Conservation (phyloP, 2,329 filamentous ascomycete species). For the Epichloe uncinata region DNA sequence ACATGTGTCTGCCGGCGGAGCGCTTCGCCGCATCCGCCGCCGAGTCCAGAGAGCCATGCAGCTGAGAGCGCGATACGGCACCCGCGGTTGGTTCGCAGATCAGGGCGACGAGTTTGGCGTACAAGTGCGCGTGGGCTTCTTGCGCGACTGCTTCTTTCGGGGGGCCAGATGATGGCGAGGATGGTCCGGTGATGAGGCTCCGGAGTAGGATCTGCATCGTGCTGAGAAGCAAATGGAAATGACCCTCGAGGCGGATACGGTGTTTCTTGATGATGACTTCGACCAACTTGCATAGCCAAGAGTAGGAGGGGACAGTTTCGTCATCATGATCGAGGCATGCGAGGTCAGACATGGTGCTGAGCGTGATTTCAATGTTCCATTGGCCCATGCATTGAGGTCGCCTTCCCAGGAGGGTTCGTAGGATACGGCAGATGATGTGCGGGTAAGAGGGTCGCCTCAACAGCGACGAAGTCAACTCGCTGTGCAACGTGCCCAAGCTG, state of each 20-base stretch:
- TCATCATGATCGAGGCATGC: constrained; percentile 15
- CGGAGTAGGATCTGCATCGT: constrained; percentile 42
- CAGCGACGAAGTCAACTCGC: constrained; percentile 25
- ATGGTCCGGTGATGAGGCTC: constrained; percentile 30
- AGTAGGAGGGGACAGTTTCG: constrained; percentile 23
- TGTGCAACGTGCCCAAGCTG: constrained; percentile 28
- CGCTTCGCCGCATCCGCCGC: constrained; percentile 48
- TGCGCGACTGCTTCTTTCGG: constrained; percentile 16
- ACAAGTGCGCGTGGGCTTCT: constrained; percentile 34
- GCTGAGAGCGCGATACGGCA: constrained; percentile 35
- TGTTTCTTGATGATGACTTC: constrained; percentile 46
- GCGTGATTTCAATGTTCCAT: constrained; percentile 42
- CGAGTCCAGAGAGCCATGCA: constrained; percentile 38
- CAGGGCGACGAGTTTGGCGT: constrained; percentile 42
- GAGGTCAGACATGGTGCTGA: constrained; percentile 31
- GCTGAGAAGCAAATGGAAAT: constrained; percentile 44
- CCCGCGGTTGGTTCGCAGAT: constrained; percentile 46
- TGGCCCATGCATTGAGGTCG: constrained; percentile 38
- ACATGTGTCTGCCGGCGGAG: constrained; percentile 49
- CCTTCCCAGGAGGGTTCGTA: constrained; percentile 35
- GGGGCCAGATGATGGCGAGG: constrained; percentile 2
- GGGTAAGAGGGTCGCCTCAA: constrained; percentile 20
- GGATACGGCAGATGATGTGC: constrained; percentile 25
- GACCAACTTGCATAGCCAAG: constrained; percentile 39
- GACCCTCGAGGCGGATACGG: constrained; percentile 46